These are phyloP conservation scores for Phytophthora meadii DNA, from an alignment of 352 stramenopile species.

Conservation along the genomic window DNA sequence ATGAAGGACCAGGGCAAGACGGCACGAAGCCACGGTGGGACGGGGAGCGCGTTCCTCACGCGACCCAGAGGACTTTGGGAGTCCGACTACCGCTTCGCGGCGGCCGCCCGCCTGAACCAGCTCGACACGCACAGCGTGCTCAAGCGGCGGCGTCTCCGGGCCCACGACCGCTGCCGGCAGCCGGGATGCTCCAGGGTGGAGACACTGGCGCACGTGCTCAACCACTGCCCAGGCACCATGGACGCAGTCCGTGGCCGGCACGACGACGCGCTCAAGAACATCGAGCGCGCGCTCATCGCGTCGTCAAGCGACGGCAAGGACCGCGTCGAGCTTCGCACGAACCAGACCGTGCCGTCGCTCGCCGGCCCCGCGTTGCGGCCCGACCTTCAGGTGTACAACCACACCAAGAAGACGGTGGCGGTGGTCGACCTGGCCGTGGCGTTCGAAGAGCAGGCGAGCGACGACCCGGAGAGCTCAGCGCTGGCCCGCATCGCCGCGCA, in stretches of 20 bases:
- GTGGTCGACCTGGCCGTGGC: background rate
- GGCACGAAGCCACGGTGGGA: background rate
- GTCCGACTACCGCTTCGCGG: conserved; percentile 23
- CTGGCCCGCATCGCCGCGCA: background rate
- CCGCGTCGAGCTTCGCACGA: conserved; percentile 12
- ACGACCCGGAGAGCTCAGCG: background rate
- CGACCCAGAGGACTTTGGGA: conserved; percentile 16
- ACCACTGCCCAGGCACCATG: conserved; percentile 19
- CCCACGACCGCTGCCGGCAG: conserved; percentile 7
- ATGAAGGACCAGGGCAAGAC: conserved; percentile 17
- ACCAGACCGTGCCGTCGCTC: conserved; percentile 17
- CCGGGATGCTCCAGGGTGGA: conserved; percentile 1
- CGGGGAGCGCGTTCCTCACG: conserved; percentile 18
- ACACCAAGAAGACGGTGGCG: background rate
- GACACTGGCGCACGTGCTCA: conserved; percentile 18
- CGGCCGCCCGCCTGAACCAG: conserved; percentile 17
- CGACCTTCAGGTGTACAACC: conserved; percentile 13
- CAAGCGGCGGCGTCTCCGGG: conserved; percentile 6
- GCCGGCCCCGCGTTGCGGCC: conserved; percentile 4
- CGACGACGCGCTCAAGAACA: conserved; percentile 21
- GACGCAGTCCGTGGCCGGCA: conserved; percentile 6
- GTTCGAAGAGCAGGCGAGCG: background rate
- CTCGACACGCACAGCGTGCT: conserved; percentile 8
- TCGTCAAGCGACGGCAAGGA: background rate
- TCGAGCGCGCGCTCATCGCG: conserved; percentile 12